Base-by-base conservation (phyloP, 1,284 basidiomycete species). In the Ustilago curta region DNA sequence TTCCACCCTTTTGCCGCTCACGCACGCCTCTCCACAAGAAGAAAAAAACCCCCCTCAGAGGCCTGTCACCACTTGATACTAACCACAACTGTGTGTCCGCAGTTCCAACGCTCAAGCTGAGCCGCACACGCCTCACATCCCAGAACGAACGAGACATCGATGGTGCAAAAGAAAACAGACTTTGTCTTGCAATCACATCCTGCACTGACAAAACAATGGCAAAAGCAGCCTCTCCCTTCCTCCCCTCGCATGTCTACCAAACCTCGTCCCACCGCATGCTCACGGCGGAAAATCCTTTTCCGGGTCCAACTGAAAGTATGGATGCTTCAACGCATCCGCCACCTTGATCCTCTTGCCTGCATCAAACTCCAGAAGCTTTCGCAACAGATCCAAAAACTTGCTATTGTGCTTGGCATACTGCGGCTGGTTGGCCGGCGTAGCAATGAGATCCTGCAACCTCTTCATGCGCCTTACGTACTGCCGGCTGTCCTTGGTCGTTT, bases 381-480 rank as follows among this genome's bases (percentile, higher is more conserved):
- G 89, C 70, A 99, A 92, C 31, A 98, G 89, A 84, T 95, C 91
- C 78, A 94, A 86, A 87, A 98, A 97, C 77, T 91, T 89, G 78
- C 88, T 87, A 85, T 94, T 94, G 80, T 84, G 82, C 67, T 81
- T 83, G 14, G 60, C 44, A 21, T 76, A 83, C 25, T 75, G 58
- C 14, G 59, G 31, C 47, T 73, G 67, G 2, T 57, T 59, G 14
- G 59, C 52, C 4, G 76, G 67, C 4, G 67, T 59, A 18, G 90
- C 90, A 77, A 97, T 94, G 77, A 97, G 92, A 69, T 95, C 92
- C 91, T 95, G 82, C 47, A 99, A 87, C 60, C 90, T 87, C 81
- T 92, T 91, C 83, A 95, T 94, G 39, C 91, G 90, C 63, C 91
- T 91, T 39, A 99, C 95, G 82, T 97, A 97, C 85, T 95, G 97